These are phyloP conservation scores for Huiozyma naganishii DNA, from an alignment of 805 yeast genomes.

Conservation along the genomic window DNA sequence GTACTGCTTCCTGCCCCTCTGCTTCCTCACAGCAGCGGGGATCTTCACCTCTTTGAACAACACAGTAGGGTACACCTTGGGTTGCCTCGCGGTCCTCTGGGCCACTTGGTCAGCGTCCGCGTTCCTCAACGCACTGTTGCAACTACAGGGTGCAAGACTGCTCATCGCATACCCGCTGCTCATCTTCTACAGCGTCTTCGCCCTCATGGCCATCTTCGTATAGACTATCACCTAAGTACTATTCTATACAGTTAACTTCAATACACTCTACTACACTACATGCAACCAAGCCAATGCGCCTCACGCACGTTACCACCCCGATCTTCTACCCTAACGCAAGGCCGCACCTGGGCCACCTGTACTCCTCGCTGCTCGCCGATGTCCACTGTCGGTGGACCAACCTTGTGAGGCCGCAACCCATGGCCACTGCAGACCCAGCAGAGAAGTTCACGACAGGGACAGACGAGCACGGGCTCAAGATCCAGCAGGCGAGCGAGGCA, in stretches of 20 bases:
- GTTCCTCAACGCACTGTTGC: conserved; percentile 76
- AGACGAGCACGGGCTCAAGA: conserved; percentile 93
- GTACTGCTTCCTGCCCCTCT: conserved; percentile 85
- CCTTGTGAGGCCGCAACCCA: conserved; percentile 30
- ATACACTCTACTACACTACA: not conserved
- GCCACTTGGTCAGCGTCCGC: conserved; percentile 91
- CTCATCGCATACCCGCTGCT: conserved; percentile 89
- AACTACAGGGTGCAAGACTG: conserved; percentile 73
- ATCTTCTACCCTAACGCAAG: conserved; percentile 91
- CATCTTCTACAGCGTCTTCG: conserved; percentile 87
- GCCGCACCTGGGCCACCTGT: conserved; percentile 91
- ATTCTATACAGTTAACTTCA: not conserved
- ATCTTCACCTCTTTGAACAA: conserved; percentile 72
- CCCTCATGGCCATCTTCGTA: conserved; percentile 85
- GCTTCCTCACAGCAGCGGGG: conserved; percentile 44
- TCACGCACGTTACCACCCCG: conserved; percentile 66
- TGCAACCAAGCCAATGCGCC: not conserved
- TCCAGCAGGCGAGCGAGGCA: conserved; percentile 69
- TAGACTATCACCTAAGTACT: too few species aligned
- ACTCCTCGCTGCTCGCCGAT: conserved; percentile 79
- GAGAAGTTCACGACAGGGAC: conserved; percentile 78
- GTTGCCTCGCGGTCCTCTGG: conserved; percentile 68
- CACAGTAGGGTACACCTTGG: conserved; percentile 56
- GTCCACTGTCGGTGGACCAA: conserved; percentile 63
- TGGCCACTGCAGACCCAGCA: not conserved